A percentile compares a stretch with the other conserved stretches of the same genome.
Evolutionary conservation across 2,329 filamentous ascomycete species (phyloP).

Genomic region (Colletotrichum paranaense): DNA sequence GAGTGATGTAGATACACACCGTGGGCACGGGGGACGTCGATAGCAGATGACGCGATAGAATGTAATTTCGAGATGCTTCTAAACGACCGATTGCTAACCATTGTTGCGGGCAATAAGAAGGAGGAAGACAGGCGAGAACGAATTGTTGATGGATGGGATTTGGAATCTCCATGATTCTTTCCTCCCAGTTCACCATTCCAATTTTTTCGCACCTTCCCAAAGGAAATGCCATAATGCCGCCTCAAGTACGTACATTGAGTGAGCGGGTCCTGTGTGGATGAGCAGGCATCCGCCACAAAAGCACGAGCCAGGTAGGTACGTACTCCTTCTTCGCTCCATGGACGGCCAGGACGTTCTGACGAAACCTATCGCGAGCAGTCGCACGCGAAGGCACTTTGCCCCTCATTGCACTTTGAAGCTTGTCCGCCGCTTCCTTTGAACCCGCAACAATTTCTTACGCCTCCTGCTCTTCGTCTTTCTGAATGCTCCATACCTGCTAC

Average conservation of each 20-base stretch:
- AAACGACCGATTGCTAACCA: background rate
- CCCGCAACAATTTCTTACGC: background rate
- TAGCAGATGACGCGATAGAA: background rate
- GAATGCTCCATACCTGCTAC: background rate
- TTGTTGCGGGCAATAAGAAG: background rate
- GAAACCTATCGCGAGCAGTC: constrained; percentile 7
- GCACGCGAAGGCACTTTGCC: background rate
- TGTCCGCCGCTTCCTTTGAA: background rate
- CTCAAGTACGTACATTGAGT: background rate
- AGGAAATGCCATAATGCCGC: background rate
- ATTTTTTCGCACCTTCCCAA: background rate
- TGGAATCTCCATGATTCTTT: background rate
- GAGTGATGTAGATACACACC: background rate
- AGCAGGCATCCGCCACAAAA: no score
- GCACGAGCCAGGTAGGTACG: background rate
- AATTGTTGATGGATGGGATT: background rate
- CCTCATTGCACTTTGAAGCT: background rate
- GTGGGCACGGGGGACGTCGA: background rate
- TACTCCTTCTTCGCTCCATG: background rate
- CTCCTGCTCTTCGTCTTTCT: background rate
- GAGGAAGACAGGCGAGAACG: background rate
- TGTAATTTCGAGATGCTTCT: background rate
- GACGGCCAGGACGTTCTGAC: background rate
- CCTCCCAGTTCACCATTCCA: no score
- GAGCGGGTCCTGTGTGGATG: background rate